A percentile compares a stretch with the other conserved stretches of the same genome.
phyloP scores from a whole-genome alignment of 1,139 yeast species.

The Komagataea norvegica region DNA sequence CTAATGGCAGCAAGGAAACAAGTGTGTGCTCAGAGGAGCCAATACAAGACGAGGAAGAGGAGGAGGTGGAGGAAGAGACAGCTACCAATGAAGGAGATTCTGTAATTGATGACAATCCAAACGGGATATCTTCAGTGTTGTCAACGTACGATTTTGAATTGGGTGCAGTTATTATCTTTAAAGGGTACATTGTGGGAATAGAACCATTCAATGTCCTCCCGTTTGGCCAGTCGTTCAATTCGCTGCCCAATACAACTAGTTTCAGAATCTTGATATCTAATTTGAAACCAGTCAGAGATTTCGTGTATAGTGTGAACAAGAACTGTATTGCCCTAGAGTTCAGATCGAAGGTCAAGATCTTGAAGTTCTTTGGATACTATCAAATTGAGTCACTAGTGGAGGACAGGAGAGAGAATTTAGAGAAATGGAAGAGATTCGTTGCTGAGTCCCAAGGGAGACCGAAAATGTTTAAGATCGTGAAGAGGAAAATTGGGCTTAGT shows the following conservation, averaged over 20 bases:
- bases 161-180: conserved; percentile 2
- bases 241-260: conserved; percentile 9
- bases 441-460: neutral
- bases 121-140: conserved; percentile 8
- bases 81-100: neutral
- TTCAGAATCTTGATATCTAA: conserved; percentile 19
- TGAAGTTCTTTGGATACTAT: conserved; percentile 14
- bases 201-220: conserved; percentile 13
- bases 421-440: conserved; percentile 5
- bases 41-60: neutral
- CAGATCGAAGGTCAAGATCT: conserved; percentile 11
- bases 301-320: conserved; percentile 10
- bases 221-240: conserved; percentile 15
- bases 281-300: conserved; percentile 1
- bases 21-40: too few relatives aligned
- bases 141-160: neutral
- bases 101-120: neutral
- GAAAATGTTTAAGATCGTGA: conserved; percentile 1
- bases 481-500: conserved; percentile 7
- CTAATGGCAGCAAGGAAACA: too few relatives aligned
- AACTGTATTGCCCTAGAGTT: conserved; percentile 17
- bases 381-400: conserved; percentile 5
- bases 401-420: neutral
- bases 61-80: neutral
- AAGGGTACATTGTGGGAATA: conserved; percentile 16